Conservation (phyloP, 257 asterid species). For the Solanum rostratum region DNA sequence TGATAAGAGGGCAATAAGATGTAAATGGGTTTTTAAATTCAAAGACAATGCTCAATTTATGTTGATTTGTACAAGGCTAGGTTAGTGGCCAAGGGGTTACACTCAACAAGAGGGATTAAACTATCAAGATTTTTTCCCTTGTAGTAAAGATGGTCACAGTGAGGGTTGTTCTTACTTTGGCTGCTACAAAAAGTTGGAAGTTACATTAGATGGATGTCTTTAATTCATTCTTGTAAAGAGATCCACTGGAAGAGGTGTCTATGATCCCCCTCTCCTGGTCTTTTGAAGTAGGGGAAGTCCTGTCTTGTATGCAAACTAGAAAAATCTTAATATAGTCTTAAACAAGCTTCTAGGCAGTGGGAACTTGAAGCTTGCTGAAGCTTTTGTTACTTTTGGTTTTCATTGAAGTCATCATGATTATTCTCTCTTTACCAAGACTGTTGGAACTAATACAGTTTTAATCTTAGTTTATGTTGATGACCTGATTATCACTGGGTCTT, state of each 20-base stretch:
- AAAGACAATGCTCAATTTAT: not conserved
- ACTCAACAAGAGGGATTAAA: not conserved
- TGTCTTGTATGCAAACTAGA: not conserved
- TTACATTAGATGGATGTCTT: not conserved
- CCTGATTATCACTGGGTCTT: no score
- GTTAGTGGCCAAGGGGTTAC: not conserved
- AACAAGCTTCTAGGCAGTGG: not conserved
- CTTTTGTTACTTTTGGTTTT: not conserved
- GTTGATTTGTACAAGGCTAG: not conserved
- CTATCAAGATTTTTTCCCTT: not conserved
- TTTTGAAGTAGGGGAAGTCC: not conserved
- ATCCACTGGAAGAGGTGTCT: not conserved
- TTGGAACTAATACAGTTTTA: no score
- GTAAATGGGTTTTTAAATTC: not conserved
- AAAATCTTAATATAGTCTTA: not conserved
- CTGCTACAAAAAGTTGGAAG: not conserved
- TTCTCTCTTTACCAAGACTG: no score
- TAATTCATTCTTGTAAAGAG: not conserved
- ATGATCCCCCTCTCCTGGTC: not conserved
- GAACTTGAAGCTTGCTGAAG: not conserved
- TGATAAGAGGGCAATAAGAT: not conserved
- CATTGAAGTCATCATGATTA: no score
- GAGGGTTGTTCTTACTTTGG: not conserved
- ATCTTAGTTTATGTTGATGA: no score
- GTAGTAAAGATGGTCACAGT: not conserved